Base-by-base conservation (phyloP, 1,284 basidiomycete species). In the Fomitopsis palustris region DNA sequence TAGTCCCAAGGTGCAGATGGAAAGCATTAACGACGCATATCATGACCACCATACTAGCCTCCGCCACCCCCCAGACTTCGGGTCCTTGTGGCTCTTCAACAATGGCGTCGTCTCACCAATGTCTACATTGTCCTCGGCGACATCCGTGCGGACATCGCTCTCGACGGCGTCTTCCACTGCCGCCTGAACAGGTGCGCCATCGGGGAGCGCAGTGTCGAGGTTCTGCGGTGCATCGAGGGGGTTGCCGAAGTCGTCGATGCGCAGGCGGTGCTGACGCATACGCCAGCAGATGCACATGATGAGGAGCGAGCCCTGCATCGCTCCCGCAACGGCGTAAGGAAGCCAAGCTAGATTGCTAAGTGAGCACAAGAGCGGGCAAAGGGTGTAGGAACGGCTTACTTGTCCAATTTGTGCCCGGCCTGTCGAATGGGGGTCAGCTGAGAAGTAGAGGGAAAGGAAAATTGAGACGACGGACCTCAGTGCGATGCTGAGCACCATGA, bases 171-270 rank as follows among this genome's bases (percentile, higher is more conserved):
- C 67, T 12, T 61, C 66, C 1, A 65, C 62, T 0, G 62, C 66
- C 6, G 61, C 66, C n/a, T 66, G 62, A 10, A 67, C 61, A 21
- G 62, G 42, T 39, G 65, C 49, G 42, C 61, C 62, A 23, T 67
- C 65, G 73, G 72, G 0, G 67, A 69, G 17, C 66, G 67, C 31
- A 69, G 67, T 49, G 16, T 60, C 64, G 5, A 33, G 31, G 6
- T 27, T 21, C 19, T 55, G 63, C 19, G 65, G 19, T n/a, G 62
- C 54, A 23, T 25, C 61, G 25, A 92, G 70, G 0, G 88, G 84
- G 38, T 83, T 78, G 0, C 97, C 96, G 69, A 96, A 99, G 74
- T 98, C 96, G 71, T 99, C 95, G 56, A 98, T 83, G n/a, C 86
- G 85, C 4, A 93, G 81, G 23, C 78, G 76, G 53, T 74, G 79